phyloP scores from a whole-genome alignment of 2,329 filamentous ascomycete species.

The Cercospora sesami region DNA sequence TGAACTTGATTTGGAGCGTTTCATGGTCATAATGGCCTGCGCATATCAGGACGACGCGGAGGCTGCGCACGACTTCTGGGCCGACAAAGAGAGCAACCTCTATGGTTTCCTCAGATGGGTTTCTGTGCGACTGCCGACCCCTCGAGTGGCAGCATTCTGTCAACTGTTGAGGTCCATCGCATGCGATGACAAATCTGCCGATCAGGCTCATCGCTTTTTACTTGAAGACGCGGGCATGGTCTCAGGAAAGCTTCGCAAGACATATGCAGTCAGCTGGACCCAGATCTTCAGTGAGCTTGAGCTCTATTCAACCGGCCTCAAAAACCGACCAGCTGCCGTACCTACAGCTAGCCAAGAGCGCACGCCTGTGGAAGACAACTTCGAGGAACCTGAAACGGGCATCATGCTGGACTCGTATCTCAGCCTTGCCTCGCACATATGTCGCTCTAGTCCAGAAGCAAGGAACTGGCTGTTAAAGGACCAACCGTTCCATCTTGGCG shows the following conservation, averaged over 20 bases:
- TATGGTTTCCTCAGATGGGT: constrained; percentile 96
- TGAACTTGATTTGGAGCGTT: constrained; percentile 71
- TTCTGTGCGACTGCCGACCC: constrained; percentile 90
- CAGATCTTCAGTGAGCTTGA: constrained; percentile 90
- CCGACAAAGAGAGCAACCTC: constrained; percentile 85
- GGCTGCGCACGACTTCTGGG: constrained; percentile 86
- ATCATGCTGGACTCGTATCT: constrained; percentile 97
- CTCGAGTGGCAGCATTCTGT: constrained; percentile 93
- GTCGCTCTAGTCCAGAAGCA: constrained; percentile 69
- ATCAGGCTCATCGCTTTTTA: constrained; percentile 82
- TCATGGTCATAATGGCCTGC: constrained; percentile 88
- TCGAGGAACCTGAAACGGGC: constrained; percentile 89
- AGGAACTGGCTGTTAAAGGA: constrained; percentile 71
- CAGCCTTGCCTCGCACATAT: constrained; percentile 79
- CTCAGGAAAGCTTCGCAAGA: constrained; percentile 70
- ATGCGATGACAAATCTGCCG: constrained; percentile 76
- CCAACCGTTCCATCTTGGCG: constrained; percentile 66
- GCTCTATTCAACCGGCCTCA: constrained; percentile 77
- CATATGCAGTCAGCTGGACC: constrained; percentile 83
- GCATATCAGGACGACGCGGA: constrained; percentile 84
- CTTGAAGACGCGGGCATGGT: constrained; percentile 71
- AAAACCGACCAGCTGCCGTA: constrained; percentile 64
- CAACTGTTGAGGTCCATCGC: constrained; percentile 92
- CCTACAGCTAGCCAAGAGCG: constrained; percentile 54
- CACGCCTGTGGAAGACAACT: constrained; percentile 21